Evolutionary conservation across 2,329 filamentous ascomycete genomes (phyloP).

Genomic region (Cladosporium sp.): DNA sequence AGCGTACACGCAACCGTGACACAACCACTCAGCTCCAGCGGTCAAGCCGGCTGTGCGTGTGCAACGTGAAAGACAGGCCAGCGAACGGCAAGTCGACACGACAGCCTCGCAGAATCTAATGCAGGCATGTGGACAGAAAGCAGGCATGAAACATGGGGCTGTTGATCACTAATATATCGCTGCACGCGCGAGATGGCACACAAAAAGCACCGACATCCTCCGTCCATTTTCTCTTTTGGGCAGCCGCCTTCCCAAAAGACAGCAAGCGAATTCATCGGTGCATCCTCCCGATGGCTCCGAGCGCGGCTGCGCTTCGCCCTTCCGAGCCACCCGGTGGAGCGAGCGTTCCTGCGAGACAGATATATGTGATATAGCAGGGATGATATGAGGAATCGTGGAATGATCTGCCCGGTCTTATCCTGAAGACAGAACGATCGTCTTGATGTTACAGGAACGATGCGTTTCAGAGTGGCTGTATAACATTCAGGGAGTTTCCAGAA

Average conservation of each 20-base stretch:
- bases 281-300: conserved; percentile 4
- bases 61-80: background rate
- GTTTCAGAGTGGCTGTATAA: background rate
- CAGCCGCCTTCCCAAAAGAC: background rate
- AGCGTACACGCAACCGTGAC: background rate
- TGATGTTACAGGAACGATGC: background rate
- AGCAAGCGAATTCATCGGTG: background rate
- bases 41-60: conserved; percentile 14
- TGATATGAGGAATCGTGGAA: background rate
- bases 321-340: conserved; percentile 5
- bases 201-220: background rate
- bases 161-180: background rate
- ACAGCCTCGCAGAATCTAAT: background rate
- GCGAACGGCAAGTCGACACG: conserved; percentile 22
- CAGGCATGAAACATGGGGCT: conserved; percentile 5
- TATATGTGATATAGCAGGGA: conserved; percentile 4
- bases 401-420: background rate
- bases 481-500: background rate
- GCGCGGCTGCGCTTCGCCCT: background rate
- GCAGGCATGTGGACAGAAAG: background rate
- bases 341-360: background rate
- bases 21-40: background rate
- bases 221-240: conserved; percentile 5
- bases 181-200: background rate
- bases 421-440: conserved; percentile 5